Base-by-base conservation (phyloP, 2,329 filamentous ascomycete genomes). In the Furcasterigmium sp. region DNA sequence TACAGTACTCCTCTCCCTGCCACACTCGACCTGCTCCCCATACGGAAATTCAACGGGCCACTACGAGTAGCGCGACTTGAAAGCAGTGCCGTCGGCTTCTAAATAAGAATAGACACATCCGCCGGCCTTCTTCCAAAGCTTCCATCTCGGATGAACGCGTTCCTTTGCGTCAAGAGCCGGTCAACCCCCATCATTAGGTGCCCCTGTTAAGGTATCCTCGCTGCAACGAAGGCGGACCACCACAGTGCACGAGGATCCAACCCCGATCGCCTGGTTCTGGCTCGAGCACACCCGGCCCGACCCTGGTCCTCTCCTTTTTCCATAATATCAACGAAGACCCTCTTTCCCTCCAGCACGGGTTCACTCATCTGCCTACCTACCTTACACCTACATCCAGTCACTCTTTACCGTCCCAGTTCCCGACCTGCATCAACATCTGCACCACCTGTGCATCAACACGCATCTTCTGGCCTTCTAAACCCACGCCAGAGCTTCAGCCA, bases 361-460 rank as follows among this genome's bases (percentile, higher is more conserved):
- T 38, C 36, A 46, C 53, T 53, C 32, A 35, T 56, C 52, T 53
- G 51, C 50, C 51, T 53, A 54, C 55, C 46, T 51, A 42, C 39
- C 20, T 21, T 37, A n/a, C n/a, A n/a, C n/a, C n/a, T n/a, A n/a
- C 42, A 40, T 46, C 47, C 49, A 46, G 32, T 46, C 37, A 42
- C 29, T 45, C 43, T 26, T 36, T 45, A 41, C 26, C 30, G 19
- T 40, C 39, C 46, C 44, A 38, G 40, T 29, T 37, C 41, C 41
- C 23, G 39, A 17, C 32, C 32, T 35, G 32, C 47, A 32, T 43
- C 46, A 41, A 20, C 47, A 37, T 35, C 21, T 45, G 38, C 34
- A 41, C 25, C 23, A 39, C 34, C 38, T 39, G 34, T 42, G 30
- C 28, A 35, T 35, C 32, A 23, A 44, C 32, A 30, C 23, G n/a